These are phyloP conservation scores for Zymoseptoria crescenta DNA, from an alignment of 2,329 filamentous ascomycete genomes.

Conservation along the genomic window DNA sequence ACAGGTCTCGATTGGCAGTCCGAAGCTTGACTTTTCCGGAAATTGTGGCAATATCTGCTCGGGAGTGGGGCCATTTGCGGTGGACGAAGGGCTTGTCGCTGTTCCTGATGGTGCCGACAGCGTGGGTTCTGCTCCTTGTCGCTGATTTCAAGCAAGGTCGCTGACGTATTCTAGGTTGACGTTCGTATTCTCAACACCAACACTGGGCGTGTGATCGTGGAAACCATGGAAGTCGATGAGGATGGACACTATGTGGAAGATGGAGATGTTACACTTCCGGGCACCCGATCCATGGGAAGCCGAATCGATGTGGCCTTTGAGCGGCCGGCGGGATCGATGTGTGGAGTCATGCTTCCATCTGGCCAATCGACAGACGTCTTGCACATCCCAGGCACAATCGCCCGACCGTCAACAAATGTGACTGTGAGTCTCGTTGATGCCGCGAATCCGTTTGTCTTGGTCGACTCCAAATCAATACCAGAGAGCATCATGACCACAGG, in stretches of 20 bases:
- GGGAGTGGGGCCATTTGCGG: slow-evolving; percentile 20
- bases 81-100: slow-evolving; percentile 18
- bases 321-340: slow-evolving; percentile 17
- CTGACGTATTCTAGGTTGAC: slow-evolving; percentile 8
- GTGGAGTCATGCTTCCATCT: slow-evolving; percentile 16
- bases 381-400: slow-evolving; percentile 14
- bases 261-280: slow-evolving; percentile 14
- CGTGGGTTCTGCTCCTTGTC: neutral
- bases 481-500: slow-evolving; percentile 3
- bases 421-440: slow-evolving; percentile 16
- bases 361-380: slow-evolving; percentile 11
- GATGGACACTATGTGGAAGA: slow-evolving; percentile 21
- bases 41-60: slow-evolving; percentile 22
- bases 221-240: slow-evolving; percentile 19
- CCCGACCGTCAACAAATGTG: slow-evolving; percentile 6
- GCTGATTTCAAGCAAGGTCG: too few species aligned
- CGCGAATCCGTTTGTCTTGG: slow-evolving; percentile 18
- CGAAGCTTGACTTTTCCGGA: slow-evolving; percentile 17
- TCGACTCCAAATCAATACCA: slow-evolving; percentile 11
- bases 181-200: slow-evolving; percentile 20
- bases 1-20: slow-evolving; percentile 15
- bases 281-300: slow-evolving; percentile 12
- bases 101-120: slow-evolving; percentile 10
- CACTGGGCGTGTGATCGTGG: slow-evolving; percentile 17
- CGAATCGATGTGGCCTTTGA: slow-evolving; percentile 14